A percentile compares a stretch with the other conserved stretches of the same genome.
phyloP scores from a whole-genome alignment of 805 yeast genomes.

The Candida ponderosae region DNA sequence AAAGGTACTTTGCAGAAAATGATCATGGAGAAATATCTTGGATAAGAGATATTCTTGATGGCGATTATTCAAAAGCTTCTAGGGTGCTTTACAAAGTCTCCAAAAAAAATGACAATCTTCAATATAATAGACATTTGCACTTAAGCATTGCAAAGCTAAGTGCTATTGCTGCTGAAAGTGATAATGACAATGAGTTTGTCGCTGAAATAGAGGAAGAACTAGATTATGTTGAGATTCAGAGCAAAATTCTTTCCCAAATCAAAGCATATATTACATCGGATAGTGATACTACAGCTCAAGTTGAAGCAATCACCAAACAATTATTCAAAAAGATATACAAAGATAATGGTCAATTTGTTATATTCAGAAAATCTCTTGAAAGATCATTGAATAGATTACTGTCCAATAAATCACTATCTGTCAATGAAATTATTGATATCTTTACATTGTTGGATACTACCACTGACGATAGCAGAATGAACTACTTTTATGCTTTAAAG shows the following conservation, averaged over 20 bases:
- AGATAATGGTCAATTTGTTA: conserved; percentile 1
- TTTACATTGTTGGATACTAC: conserved; percentile 37
- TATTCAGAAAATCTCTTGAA: conserved; percentile 17
- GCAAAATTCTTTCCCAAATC: conserved; percentile 24
- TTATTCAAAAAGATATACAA: conserved; percentile 15
- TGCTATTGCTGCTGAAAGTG: conserved; percentile 31
- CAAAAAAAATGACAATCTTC: conserved; percentile 31
- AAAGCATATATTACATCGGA: conserved; percentile 22
- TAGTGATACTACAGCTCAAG: conserved; percentile 18
- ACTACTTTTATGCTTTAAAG: conserved; percentile 41
- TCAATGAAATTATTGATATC: conserved; percentile 42
- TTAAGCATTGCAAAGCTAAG: conserved; percentile 69
- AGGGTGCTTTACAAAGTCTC: conserved; percentile 35
- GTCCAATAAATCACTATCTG: conserved; percentile 29
- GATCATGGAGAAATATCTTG: conserved; percentile 55
- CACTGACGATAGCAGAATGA: conserved; percentile 17
- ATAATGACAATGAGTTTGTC: conserved; percentile 20
- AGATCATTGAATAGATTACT: conserved; percentile 25
- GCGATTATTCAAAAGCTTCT: conserved; percentile 44
- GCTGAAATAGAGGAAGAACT: conserved; percentile 43
- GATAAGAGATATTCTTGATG: conserved; percentile 56
- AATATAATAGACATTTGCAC: conserved; percentile 43
- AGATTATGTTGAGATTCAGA: conserved; percentile 42
- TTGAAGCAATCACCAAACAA: conserved; percentile 16
- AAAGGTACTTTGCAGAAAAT: conserved; percentile 41